Evolutionary conservation across 805 yeast species (phyloP), one percentile per base, ranked within the genome.

Genomic region (Diddensiella santjacobensis): DNA sequence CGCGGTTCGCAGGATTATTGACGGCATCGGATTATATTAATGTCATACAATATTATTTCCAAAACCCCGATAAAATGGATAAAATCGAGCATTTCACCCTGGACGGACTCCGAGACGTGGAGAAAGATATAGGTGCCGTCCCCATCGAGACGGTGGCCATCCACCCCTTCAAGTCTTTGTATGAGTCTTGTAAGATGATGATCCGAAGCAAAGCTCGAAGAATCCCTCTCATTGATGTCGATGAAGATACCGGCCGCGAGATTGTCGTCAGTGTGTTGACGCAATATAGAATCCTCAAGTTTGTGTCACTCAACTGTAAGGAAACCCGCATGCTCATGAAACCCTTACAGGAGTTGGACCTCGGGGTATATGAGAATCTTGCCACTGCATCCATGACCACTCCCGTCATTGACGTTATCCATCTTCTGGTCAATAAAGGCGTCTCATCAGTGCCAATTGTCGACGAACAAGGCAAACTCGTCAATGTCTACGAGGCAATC

Each of bases 181-280:
- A 84, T 65, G 96, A 91, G 55, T 97, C 98, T 0, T 93, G 98
- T 72, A 82, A 83, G 38, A 83, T 83, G 70, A 91, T 93, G 96
- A 74, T 88, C 53, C 83, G 83, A 52, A 79, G 93, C 29, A 83
- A 85, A 56, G 95, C 97, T 3, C 78, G 97, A 65, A 80, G 99
- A 68, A 87, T 93, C 49, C 98, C 99, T 2, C 73, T 93, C 58
- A 87, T 93, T 57, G 99, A 93, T 65, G 84, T 84, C 64, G 97
- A 93, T 65, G 96, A 88, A 60, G 88, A 84, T 57, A 87, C 95
- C 0, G 84, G 85, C 60, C 74, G 96, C 60, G 98, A 93, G 66
- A 89, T 93, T 60, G 96, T 93, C 15, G 97, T 93, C 4, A 80
- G 89, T 48, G 99, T 93, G 45, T 75, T 93, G 61, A 93, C 99